Percentiles rank a stretch among this genome's conserved stretches.
Evolutionary conservation across 257 asterid species (phyloP).

Genomic region (Misopates orontium): DNA sequence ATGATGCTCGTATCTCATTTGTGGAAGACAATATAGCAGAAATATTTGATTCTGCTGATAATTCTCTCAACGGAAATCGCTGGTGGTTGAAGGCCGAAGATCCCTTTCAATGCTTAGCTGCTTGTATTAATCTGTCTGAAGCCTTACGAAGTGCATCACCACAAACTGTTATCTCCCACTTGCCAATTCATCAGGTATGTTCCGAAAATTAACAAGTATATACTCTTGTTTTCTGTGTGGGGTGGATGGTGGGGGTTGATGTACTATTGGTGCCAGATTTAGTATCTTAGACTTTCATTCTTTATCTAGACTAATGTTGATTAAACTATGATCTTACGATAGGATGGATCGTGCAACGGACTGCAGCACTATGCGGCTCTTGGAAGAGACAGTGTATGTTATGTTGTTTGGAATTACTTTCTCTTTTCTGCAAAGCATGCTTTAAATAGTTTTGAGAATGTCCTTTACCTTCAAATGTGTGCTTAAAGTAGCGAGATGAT

Average conservation of each 20-base stretch:
- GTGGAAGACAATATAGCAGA: slow-evolving; percentile 74
- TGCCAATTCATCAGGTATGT: slow-evolving; percentile 90
- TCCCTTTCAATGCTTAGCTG: slow-evolving; percentile 96
- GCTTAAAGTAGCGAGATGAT: slow-evolving; percentile 3
- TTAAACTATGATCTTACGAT: slow-evolving; percentile 24
- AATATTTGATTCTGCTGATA: slow-evolving; percentile 84
- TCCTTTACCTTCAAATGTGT: slow-evolving; percentile 9
- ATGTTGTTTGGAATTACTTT: slow-evolving; percentile 18
- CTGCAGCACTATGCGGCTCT: slow-evolving; percentile 98
- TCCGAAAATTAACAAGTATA: neutral
- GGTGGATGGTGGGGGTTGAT: neutral
- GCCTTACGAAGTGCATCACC: slow-evolving; percentile 86
- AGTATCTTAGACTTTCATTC: neutral
- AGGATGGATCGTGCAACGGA: slow-evolving; percentile 99
- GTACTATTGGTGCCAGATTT: neutral
- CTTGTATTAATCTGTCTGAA: slow-evolving; percentile 83
- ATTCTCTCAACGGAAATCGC: slow-evolving; percentile 71
- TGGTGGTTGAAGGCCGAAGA: slow-evolving; percentile 98
- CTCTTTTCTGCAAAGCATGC: slow-evolving; percentile 17
- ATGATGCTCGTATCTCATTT: slow-evolving; percentile 79
- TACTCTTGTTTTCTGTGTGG: neutral
- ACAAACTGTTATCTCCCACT: slow-evolving; percentile 74
- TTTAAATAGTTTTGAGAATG: slow-evolving; percentile 4
- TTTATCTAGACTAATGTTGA: slow-evolving; percentile 9
- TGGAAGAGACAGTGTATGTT: slow-evolving; percentile 81